These are phyloP conservation scores for Fusarium bulbicola DNA, from an alignment of 2,329 filamentous ascomycete species.

Conservation along the genomic window DNA sequence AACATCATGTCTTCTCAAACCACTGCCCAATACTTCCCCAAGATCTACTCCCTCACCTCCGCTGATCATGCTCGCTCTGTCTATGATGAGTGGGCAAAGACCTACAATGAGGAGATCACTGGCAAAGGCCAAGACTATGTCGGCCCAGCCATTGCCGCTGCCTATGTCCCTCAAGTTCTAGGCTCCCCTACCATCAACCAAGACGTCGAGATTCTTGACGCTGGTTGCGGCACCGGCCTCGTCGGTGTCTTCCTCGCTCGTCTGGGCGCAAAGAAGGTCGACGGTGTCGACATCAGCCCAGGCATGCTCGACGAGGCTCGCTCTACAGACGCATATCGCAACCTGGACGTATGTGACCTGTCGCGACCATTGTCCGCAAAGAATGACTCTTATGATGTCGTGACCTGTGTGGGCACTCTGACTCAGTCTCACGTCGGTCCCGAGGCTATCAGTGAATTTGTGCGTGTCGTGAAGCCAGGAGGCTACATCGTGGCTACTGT, in stretches of 20 bases:
- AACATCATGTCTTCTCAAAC: conserved; percentile 39
- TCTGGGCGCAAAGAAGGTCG: conserved; percentile 55
- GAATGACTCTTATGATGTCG: conserved; percentile 57
- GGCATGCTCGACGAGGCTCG: conserved; percentile 63
- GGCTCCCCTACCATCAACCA: conserved; percentile 37
- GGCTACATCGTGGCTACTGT: conserved; percentile 63
- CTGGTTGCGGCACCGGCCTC: conserved; percentile 65
- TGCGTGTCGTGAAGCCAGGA: conserved; percentile 56
- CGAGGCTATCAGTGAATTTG: conserved; percentile 58
- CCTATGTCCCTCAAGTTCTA: conserved; percentile 46
- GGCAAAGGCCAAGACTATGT: conserved; percentile 51
- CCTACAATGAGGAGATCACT: conserved; percentile 49
- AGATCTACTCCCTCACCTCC: conserved; percentile 41
- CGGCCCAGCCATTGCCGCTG: conserved; percentile 51
- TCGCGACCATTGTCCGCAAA: conserved; percentile 52
- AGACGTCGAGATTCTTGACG: conserved; percentile 56
- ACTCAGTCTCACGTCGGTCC: conserved; percentile 65
- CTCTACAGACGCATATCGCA: conserved; percentile 57
- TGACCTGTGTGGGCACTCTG: conserved; percentile 64
- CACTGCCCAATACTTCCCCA: conserved; percentile 35
- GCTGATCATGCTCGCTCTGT: conserved; percentile 41
- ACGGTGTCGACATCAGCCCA: conserved; percentile 62
- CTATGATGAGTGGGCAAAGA: conserved; percentile 50
- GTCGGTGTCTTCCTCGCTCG: conserved; percentile 58
- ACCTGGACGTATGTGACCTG: conserved; percentile 57